A percentile compares a stretch with the other conserved stretches of the same genome.
Conservation (phyloP, 768 basidiomycete genomes). For the Calvatia gigantea region DNA sequence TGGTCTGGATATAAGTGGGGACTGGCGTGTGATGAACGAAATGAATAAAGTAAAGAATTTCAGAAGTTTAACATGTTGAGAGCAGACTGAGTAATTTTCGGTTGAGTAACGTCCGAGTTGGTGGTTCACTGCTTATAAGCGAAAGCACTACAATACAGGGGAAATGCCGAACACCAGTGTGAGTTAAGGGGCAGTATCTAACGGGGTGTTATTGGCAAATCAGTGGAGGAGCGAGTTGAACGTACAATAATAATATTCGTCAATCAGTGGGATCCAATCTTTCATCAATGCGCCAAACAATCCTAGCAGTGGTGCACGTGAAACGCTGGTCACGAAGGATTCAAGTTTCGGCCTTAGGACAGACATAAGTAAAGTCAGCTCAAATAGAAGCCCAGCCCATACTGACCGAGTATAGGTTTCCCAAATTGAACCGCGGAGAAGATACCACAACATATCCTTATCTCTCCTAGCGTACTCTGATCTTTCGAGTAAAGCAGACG, state of each 20-base stretch:
- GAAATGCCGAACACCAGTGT: slow-evolving; percentile 3
- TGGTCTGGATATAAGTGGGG: not conserved
- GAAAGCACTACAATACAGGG: slow-evolving; percentile 9
- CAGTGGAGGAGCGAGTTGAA: slow-evolving; percentile 14
- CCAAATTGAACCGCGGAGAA: slow-evolving; percentile 87
- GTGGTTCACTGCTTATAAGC: not conserved
- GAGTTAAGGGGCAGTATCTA: slow-evolving; percentile 40
- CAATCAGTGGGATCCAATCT: slow-evolving; percentile 87
- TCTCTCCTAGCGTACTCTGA: slow-evolving; percentile 82
- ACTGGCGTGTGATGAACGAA: slow-evolving; percentile 6
- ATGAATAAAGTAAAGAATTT: slow-evolving; percentile 6
- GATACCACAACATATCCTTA: slow-evolving; percentile 78
- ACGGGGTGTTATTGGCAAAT: not conserved
- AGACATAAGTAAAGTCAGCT: slow-evolving; percentile 5
- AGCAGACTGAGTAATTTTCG: slow-evolving; percentile 1
- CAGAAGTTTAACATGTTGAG: not conserved
- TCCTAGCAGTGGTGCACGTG: slow-evolving; percentile 61
- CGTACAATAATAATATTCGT: slow-evolving; percentile 91
- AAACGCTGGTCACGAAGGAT: slow-evolving; percentile 51
- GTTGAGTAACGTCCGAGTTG: slow-evolving; percentile 4
- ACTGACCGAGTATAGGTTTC: slow-evolving; percentile 66
- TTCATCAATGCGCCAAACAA: slow-evolving; percentile 66
- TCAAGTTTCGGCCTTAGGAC: slow-evolving; percentile 72
- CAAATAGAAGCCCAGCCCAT: slow-evolving; percentile 7
- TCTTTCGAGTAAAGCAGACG: slow-evolving; percentile 63